Evolutionary conservation across 2,329 filamentous ascomycete genomes (phyloP).

Genomic region (Colletotrichum kahawae): DNA sequence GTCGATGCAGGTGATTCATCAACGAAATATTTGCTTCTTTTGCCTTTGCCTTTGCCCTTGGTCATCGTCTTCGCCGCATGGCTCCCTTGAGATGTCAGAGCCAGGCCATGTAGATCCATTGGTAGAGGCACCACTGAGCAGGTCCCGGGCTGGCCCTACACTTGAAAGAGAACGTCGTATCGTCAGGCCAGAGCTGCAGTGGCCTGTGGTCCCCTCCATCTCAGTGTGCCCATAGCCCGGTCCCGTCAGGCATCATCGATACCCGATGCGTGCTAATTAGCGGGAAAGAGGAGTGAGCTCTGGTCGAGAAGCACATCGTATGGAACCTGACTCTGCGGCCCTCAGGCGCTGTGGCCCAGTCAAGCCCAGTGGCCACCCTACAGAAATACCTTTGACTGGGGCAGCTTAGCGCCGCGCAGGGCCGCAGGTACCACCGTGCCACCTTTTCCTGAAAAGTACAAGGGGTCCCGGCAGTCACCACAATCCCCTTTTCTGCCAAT

Average conservation of each 20-base stretch:
- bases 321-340: neutral
- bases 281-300: neutral
- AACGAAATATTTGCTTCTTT: neutral
- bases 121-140: neutral
- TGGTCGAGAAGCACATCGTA: neutral
- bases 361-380: neutral
- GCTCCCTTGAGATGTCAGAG: neutral
- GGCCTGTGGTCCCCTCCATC: neutral
- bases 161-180: conserved; percentile 1
- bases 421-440: conserved; percentile 20
- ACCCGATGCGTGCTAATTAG: conserved; percentile 4
- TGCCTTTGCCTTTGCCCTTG: neutral
- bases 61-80: neutral
- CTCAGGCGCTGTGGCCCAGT: neutral
- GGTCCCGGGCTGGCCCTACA: neutral
- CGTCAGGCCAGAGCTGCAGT: conserved; percentile 11
- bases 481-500: conserved; percentile 24
- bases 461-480: conserved; percentile 22
- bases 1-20: neutral
- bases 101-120: neutral
- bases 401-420: conserved; percentile 20
- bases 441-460: conserved; percentile 18
- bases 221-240: neutral
- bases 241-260: conserved; percentile 21
- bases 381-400: conserved; percentile 1